Percentiles rank a stretch among this genome's conserved stretches.
These are phyloP conservation scores for Colletotrichum cordylinicola DNA, from an alignment of 2,329 filamentous ascomycete genomes.

Conservation along the genomic window DNA sequence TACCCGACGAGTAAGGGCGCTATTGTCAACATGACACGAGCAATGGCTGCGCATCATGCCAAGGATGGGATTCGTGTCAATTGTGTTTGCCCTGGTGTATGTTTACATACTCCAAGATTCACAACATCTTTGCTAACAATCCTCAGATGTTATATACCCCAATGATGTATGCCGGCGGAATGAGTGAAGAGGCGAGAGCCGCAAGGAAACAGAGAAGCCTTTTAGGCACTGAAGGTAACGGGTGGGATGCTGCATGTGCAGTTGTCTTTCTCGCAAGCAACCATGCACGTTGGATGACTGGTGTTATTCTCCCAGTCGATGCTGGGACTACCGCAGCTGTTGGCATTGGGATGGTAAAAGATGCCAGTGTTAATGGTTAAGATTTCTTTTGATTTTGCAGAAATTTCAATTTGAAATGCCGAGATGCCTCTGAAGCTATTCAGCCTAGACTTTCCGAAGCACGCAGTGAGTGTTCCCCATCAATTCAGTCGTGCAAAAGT, in stretches of 20 bases:
- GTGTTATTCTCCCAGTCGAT: conserved; percentile 45
- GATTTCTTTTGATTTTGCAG: not conserved
- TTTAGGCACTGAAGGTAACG: conserved; percentile 46
- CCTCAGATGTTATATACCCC: conserved; percentile 51
- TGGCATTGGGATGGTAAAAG: conserved; percentile 26
- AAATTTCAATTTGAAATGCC: not conserved
- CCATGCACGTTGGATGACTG: conserved; percentile 50
- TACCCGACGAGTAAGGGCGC: conserved; percentile 48
- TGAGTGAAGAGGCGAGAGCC: conserved; percentile 42
- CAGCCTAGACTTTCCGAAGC: not conserved
- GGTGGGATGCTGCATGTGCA: conserved; percentile 46
- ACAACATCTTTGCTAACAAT: not conserved
- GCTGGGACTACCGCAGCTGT: conserved; percentile 43
- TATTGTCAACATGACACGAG: conserved; percentile 50
- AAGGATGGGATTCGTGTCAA: conserved; percentile 11
- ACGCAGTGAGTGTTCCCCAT: not conserved
- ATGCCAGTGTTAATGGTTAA: conserved; percentile 31
- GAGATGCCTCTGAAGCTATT: not conserved
- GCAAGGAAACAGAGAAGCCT: conserved; percentile 43
- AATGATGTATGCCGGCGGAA: conserved; percentile 47
- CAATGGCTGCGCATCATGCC: conserved; percentile 52
- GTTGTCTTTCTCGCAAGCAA: conserved; percentile 44
- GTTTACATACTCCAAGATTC: not conserved
- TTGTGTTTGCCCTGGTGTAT: conserved; percentile 54
- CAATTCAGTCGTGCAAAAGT: conserved; percentile 16